Percentiles rank a stretch among this genome's conserved stretches.
These are phyloP conservation scores for Sarocladium kiliense DNA, from an alignment of 2,329 filamentous ascomycete species.

Conservation along the genomic window DNA sequence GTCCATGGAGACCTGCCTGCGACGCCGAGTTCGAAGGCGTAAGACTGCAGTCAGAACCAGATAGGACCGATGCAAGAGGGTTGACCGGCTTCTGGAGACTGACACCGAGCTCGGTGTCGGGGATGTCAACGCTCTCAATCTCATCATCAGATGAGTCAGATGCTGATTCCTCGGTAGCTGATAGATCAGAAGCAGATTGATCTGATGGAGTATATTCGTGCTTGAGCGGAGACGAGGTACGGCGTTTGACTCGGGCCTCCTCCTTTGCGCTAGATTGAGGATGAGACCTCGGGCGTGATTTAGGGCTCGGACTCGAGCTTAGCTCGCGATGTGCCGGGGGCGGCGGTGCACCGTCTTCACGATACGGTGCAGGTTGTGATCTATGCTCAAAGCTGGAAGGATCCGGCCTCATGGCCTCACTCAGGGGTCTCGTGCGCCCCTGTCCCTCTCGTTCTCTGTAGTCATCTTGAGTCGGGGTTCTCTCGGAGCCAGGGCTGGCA, in stretches of 20 bases:
- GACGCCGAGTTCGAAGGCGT: slow-evolving; percentile 79
- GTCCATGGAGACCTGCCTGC: slow-evolving; percentile 58
- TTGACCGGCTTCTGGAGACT: slow-evolving; percentile 39
- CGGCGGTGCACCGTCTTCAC: slow-evolving; percentile 52
- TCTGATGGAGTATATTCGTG: slow-evolving; percentile 93
- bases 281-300: slow-evolving; percentile 18
- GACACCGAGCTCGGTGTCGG: slow-evolving; percentile 53
- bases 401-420: slow-evolving; percentile 33
- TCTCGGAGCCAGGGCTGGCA: slow-evolving; percentile 21
- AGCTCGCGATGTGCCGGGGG: slow-evolving; percentile 48
- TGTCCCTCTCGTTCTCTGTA: slow-evolving; percentile 12
- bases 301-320: slow-evolving; percentile 29
- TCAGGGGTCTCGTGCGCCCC: slow-evolving; percentile 24
- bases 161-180: slow-evolving; percentile 48
- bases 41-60: slow-evolving; percentile 55
- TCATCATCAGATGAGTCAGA: slow-evolving; percentile 48
- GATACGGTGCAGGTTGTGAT: slow-evolving; percentile 26
- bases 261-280: slow-evolving; percentile 15
- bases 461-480: slow-evolving; percentile 31
- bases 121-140: slow-evolving; percentile 55
- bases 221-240: slow-evolving; percentile 89
- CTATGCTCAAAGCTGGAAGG: slow-evolving; percentile 25
- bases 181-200: slow-evolving; percentile 52
- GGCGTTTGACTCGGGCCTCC: slow-evolving; percentile 47
- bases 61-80: slow-evolving; percentile 34